Evolutionary conservation across 208 protist species (phyloP).

Genomic region (Tritrichomonas musculus): DNA sequence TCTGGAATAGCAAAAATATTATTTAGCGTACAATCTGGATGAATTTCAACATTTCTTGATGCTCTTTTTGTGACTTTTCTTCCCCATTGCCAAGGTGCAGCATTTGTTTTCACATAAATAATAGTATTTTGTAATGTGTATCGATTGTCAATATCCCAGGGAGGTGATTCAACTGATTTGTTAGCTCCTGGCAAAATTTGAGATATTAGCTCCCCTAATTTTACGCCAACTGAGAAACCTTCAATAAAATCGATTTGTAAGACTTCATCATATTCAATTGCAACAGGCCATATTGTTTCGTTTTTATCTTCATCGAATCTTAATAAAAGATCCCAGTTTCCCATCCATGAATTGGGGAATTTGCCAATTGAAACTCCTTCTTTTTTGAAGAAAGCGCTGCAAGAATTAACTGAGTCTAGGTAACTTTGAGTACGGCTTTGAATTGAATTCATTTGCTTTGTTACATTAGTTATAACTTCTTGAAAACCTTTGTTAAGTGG

Average conservation of each 20-base stretch:
- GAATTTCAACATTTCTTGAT: not conserved
- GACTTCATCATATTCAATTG: conserved; percentile 25
- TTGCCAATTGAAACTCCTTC: not conserved
- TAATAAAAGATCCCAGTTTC: not conserved
- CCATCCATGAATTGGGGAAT: not conserved
- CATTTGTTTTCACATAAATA: not conserved
- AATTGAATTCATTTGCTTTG: not conserved
- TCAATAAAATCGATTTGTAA: conserved; percentile 19
- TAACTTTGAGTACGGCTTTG: not conserved
- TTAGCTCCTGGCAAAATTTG: not conserved
- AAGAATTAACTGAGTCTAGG: not conserved
- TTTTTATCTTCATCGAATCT: conserved; percentile 29
- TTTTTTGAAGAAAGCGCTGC: not conserved
- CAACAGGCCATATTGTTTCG: conserved; percentile 32
- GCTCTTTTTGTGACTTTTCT: not conserved
- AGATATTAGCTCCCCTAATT: not conserved
- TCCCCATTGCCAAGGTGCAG: not conserved
- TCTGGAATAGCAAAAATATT: not conserved
- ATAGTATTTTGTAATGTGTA: not conserved
- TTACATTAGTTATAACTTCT: not conserved
- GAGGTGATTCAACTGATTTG: not conserved
- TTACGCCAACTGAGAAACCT: not conserved
- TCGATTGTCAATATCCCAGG: not conserved
- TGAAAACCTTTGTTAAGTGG: not conserved
- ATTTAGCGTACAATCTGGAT: not conserved